These are phyloP conservation scores for Aspergillus leporis DNA, from an alignment of 495 filamentous ascomycete genomes.

Conservation along the genomic window DNA sequence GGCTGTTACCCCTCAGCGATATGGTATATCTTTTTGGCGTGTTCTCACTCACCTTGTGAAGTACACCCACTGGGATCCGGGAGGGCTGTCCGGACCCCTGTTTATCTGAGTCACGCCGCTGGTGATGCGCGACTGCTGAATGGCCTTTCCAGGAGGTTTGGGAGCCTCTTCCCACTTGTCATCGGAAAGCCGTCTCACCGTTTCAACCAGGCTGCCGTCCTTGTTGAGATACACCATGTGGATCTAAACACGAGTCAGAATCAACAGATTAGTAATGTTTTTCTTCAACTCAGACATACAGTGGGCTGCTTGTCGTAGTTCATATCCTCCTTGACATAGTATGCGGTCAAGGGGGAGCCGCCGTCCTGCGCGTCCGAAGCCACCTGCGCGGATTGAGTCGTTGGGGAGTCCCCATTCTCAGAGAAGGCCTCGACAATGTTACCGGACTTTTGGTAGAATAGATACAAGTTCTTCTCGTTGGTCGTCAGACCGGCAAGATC, in stretches of 20 bases:
- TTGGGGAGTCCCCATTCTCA: neutral
- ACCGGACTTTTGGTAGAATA: neutral
- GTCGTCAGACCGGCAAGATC: neutral
- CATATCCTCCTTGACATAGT: slow-evolving; percentile 1
- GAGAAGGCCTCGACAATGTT: neutral
- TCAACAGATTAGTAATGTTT: neutral
- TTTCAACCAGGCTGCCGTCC: neutral
- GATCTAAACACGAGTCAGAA: neutral
- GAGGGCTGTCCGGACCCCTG: neutral
- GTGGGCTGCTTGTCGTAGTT: neutral
- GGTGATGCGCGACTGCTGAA: neutral
- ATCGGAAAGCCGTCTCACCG: neutral
- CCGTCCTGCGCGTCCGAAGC: neutral
- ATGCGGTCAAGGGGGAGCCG: neutral
- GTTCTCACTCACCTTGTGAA: neutral
- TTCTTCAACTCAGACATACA: neutral
- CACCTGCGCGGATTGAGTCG: neutral
- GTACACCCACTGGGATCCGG: neutral
- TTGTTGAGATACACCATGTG: slow-evolving; percentile 1
- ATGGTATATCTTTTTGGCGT: neutral
- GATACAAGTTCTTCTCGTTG: neutral
- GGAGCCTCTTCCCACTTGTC: neutral
- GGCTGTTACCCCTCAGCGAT: neutral
- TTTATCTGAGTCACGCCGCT: neutral
- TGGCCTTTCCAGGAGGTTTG: neutral